Evolutionary conservation across 140 eudicot genomes (phyloP).

Genomic region (Anethum foeniculum): DNA sequence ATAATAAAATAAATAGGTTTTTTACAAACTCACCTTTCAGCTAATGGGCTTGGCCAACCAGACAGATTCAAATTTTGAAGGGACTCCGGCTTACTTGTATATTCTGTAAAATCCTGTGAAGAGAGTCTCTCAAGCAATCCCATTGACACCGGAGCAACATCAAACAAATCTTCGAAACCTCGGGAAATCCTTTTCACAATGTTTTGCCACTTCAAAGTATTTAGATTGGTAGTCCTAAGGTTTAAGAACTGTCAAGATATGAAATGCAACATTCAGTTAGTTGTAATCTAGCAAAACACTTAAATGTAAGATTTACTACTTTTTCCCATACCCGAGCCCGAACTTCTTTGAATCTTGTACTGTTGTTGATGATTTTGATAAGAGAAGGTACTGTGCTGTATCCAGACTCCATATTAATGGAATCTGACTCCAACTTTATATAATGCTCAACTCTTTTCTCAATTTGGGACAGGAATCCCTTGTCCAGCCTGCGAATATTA

Average conservation of each 20-base stretch:
- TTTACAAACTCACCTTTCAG: background rate
- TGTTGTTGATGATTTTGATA: too few species aligned
- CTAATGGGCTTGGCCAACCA: background rate
- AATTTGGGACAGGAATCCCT: background rate
- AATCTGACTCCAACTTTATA: background rate
- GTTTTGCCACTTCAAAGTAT: background rate
- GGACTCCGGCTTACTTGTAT: background rate
- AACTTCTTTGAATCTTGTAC: background rate
- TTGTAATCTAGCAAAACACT: background rate
- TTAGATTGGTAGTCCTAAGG: background rate
- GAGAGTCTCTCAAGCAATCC: constrained; percentile 16
- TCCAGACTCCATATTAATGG: background rate
- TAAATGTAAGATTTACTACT: too few species aligned
- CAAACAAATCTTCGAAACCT: background rate
- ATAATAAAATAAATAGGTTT: too few species aligned
- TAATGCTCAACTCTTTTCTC: too few species aligned
- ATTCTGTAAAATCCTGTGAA: constrained; percentile 17
- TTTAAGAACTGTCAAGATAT: background rate
- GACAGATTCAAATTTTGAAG: background rate
- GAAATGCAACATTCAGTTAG: background rate
- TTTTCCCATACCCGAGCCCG: background rate
- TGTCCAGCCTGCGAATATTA: too few species aligned
- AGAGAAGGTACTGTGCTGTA: background rate
- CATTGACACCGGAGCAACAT: constrained; percentile 11
- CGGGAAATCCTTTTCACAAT: background rate